A percentile compares a stretch with the other conserved stretches of the same genome.
phyloP scores from a whole-genome alignment of 2,329 filamentous ascomycete genomes.

The Chrysosporium queenslandicum region DNA sequence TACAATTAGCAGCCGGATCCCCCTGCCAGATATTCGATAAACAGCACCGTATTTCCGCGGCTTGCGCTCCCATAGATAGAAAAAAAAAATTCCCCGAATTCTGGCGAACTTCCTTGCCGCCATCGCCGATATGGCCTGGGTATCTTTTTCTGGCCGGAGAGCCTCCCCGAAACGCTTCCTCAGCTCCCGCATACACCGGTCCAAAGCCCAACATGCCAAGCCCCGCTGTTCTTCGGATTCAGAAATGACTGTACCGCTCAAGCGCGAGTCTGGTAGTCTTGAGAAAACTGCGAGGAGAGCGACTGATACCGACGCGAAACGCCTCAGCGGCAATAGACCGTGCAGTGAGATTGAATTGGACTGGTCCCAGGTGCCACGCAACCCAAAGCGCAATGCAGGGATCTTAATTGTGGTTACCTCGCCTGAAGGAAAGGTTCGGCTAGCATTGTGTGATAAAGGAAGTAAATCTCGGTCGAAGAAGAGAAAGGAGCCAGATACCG shows the following conservation, averaged over 20 bases:
- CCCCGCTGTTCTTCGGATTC: not conserved
- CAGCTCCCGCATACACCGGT: not conserved
- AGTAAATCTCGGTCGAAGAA: not conserved
- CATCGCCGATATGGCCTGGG: conserved; percentile 7
- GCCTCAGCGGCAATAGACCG: not conserved
- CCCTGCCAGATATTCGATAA: too few relatives aligned
- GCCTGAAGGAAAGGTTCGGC: conserved; percentile 13
- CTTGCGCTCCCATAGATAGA: not conserved
- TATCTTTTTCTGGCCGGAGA: not conserved
- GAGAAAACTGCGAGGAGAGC: not conserved
- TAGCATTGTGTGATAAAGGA: conserved; percentile 15
- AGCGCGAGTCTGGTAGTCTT: not conserved
- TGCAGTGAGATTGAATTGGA: not conserved
- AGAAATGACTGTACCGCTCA: not conserved
- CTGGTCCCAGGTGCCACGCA: conserved; percentile 6
- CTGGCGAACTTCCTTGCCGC: not conserved
- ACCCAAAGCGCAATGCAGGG: conserved; percentile 14
- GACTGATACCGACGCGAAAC: not conserved
- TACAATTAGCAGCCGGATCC: too few relatives aligned
- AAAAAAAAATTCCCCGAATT: not conserved
- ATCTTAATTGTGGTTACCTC: conserved; percentile 18
- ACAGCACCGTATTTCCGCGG: too few relatives aligned
- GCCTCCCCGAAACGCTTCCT: not conserved
- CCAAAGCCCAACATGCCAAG: not conserved
- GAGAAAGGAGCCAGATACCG: not conserved